A percentile compares a stretch with the other conserved stretches of the same genome.
phyloP scores from a whole-genome alignment of 2,329 filamentous ascomycete species.

The Penicillium paneum region DNA sequence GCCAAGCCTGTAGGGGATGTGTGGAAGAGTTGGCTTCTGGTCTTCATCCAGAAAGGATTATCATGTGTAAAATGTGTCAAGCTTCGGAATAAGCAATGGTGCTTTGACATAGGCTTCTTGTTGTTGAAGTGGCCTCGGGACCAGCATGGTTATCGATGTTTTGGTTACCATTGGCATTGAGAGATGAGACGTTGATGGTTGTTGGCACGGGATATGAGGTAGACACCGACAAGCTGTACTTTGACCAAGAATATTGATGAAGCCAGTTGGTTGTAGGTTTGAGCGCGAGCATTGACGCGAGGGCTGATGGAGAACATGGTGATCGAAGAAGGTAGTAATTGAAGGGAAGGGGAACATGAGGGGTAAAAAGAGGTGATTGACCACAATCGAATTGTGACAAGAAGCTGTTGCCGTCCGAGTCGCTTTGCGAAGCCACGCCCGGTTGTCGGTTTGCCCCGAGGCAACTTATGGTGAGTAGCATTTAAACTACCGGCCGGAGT shows the following conservation, averaged over 20 bases:
- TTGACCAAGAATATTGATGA: background rate
- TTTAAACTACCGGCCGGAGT: too few species aligned
- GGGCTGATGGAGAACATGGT: background rate
- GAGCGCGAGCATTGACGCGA: background rate
- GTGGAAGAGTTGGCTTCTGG: background rate
- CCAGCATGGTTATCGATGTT: background rate
- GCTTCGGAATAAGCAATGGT: background rate
- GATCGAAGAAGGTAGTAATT: too few species aligned
- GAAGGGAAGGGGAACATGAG: background rate
- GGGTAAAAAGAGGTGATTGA: background rate
- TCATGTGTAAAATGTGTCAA: background rate
- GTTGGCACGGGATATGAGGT: background rate
- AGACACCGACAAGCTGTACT: background rate
- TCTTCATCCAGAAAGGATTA: background rate
- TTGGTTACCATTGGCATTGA: background rate
- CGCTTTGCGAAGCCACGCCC: too few species aligned
- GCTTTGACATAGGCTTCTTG: background rate
- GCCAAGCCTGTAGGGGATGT: background rate
- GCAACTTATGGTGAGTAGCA: too few species aligned
- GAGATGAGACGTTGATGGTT: background rate
- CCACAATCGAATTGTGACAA: background rate
- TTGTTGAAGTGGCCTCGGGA: background rate
- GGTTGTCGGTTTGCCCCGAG: too few species aligned
- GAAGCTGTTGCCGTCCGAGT: background rate
- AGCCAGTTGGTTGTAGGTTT: background rate